Evolutionary conservation across 331 rosid species (phyloP), one percentile per base, ranked within the genome.

Genomic region (Saraca asoca): DNA sequence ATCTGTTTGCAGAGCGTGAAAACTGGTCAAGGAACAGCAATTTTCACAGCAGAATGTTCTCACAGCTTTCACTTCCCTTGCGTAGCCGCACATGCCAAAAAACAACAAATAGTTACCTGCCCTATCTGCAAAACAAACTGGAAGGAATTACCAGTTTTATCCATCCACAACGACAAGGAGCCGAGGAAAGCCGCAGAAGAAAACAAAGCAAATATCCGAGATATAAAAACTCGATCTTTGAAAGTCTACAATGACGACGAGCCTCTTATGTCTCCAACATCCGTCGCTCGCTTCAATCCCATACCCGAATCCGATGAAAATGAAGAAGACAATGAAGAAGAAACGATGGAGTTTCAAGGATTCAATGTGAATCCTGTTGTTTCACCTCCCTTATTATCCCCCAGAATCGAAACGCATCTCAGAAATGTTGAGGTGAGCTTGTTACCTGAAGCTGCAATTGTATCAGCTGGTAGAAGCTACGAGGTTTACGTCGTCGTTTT

Each of bases 231-330:
- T 12, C 85, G 89, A 55, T 51, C 66, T 1, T 56, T 85, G 33
- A 79, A 88, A 42, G 78, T 94, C 4, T 94, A 94, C 74, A 75
- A 90, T 77, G 99, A 94, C 20, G 99, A 94, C 49, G 99, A 94
- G 70, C 90, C 96, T 2, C 79, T 94, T 37, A 71, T 74, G 78
- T 90, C 96, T 41, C 92, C 91, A 0, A 75, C 88, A 7, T 81
- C 86, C 15, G 82, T 83, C 1, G 83, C 85, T 2, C 76, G 90
- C 7, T 94, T 90, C 87, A 88, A 88, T 59, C 91, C 99, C 1
- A 94, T 94, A 18, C 99, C 96, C 0, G 98, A 92, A 73, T 85
- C 97, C 2, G 95, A 82, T 9, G 97, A 93, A 64, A 78, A 87
- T 71, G 98, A 93, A 66, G 82, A 81, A 0, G 87, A 78, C 63